Evolutionary conservation across 1,284 basidiomycete species (phyloP).

Genomic region (Sutorius eximius): DNA sequence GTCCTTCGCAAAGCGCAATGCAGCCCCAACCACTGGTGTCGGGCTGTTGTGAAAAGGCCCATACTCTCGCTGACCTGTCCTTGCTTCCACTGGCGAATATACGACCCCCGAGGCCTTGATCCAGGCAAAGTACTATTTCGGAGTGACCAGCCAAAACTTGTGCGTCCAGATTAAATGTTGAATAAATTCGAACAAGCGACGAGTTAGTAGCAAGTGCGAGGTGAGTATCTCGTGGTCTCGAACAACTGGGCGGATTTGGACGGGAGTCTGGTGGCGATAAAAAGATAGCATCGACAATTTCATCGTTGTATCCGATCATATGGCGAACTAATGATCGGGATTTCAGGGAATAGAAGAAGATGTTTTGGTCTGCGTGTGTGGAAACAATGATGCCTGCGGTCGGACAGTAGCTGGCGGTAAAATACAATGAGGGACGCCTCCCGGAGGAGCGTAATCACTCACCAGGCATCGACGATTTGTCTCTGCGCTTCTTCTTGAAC

Average conservation of each 20-base stretch:
- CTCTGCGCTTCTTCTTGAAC: constrained; percentile 80
- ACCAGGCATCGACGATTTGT: constrained; percentile 74
- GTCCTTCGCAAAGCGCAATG: constrained; percentile 88
- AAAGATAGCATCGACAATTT: constrained; percentile 89
- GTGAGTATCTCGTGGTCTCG: constrained; percentile 56
- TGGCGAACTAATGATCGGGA: constrained; percentile 73
- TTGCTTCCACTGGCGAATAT: constrained; percentile 90
- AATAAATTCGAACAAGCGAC: constrained; percentile 87
- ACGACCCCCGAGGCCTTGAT: constrained; percentile 64
- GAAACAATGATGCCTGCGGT: constrained; percentile 71
- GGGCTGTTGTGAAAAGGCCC: constrained; percentile 54
- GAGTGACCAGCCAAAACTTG: constrained; percentile 85
- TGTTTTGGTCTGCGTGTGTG: constrained; percentile 96
- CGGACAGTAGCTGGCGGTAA: constrained; percentile 60
- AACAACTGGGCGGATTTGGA: constrained; percentile 11
- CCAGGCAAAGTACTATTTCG: constrained; percentile 89
- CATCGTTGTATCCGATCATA: constrained; percentile 96
- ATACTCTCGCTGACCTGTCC: constrained; percentile 86
- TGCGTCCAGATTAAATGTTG: constrained; percentile 70
- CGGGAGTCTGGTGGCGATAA: constrained; percentile 49
- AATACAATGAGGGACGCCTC: constrained; percentile 21
- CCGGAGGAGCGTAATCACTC: constrained; percentile 35
- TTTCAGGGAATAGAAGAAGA: constrained; percentile 81
- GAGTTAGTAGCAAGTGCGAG: constrained; percentile 96
- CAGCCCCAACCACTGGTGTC: constrained; percentile 61